Evolutionary conservation across 2,329 filamentous ascomycete species (phyloP).

Genomic region (Cladosporium velox): DNA sequence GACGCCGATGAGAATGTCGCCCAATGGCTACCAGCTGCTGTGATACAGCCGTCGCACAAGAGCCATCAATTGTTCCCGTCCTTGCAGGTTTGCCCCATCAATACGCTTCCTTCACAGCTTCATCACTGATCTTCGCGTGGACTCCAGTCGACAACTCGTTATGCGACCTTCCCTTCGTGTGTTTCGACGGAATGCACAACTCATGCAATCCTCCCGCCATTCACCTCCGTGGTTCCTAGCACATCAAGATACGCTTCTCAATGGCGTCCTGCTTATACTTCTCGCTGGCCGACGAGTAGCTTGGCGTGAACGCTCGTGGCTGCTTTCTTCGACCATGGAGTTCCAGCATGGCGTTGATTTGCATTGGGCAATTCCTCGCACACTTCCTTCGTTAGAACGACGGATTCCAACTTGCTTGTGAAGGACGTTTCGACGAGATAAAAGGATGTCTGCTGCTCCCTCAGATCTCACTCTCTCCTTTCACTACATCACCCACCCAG

Average conservation of each 20-base stretch:
- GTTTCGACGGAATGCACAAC: background rate
- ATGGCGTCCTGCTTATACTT: background rate
- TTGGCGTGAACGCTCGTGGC: constrained; percentile 7
- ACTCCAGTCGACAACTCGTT: background rate
- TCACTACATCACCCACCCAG: background rate
- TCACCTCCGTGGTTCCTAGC: background rate
- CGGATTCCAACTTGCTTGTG: background rate
- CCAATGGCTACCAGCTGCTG: background rate
- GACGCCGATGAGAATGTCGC: background rate
- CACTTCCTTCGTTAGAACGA: background rate
- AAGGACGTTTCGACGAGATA: background rate
- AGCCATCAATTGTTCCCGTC: background rate
- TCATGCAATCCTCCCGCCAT: background rate
- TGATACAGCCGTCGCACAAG: background rate
- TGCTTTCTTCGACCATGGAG: background rate
- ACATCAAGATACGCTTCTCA: background rate
- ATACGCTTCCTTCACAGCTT: background rate
- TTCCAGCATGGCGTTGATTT: background rate
- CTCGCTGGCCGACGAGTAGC: background rate
- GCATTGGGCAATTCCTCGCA: background rate
- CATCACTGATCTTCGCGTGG: background rate
- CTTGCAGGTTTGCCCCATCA: background rate
- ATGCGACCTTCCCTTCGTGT: constrained; percentile 8
- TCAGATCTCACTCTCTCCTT: background rate
- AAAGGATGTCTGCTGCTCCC: background rate